These are phyloP conservation scores for Lizanozyma gosingica DNA, from an alignment of 1,139 yeast species.

Conservation along the genomic window DNA sequence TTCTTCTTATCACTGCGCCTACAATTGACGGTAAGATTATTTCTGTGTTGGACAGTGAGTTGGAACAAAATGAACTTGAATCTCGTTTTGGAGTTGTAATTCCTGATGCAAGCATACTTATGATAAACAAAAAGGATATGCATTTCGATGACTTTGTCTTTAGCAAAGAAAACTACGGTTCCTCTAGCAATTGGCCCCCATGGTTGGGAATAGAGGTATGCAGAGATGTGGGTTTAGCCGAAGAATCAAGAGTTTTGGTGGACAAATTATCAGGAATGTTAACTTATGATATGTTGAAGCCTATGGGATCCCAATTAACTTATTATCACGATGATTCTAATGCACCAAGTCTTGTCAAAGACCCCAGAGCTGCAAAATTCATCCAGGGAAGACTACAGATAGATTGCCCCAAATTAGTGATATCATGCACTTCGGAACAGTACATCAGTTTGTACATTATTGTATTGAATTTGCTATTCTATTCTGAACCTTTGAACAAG, in stretches of 20 bases:
- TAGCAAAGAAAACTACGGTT: conserved; percentile 26
- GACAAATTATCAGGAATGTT: conserved; percentile 31
- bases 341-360: neutral
- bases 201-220: conserved; percentile 40
- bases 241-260: conserved; percentile 26
- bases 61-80: conserved; percentile 23
- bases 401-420: conserved; percentile 32
- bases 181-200: conserved; percentile 36
- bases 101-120: conserved; percentile 32
- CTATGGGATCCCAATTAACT: conserved; percentile 6
- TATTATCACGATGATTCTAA: neutral
- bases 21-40: conserved; percentile 29
- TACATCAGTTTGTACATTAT: conserved; percentile 32
- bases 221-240: conserved; percentile 28
- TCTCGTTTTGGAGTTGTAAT: conserved; percentile 30
- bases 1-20: conserved; percentile 28
- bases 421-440: conserved; percentile 35
- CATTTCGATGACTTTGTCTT: conserved; percentile 14
- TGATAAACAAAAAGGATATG: conserved; percentile 22
- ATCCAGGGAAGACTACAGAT: conserved; percentile 16
- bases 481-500: conserved; percentile 36
- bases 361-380: neutral
- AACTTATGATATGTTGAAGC: conserved; percentile 23
- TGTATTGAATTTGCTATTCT: conserved; percentile 25
- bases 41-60: conserved; percentile 23